phyloP scores from a whole-genome alignment of 169 alveolate genomes.

The Eimeria maxima region DNA sequence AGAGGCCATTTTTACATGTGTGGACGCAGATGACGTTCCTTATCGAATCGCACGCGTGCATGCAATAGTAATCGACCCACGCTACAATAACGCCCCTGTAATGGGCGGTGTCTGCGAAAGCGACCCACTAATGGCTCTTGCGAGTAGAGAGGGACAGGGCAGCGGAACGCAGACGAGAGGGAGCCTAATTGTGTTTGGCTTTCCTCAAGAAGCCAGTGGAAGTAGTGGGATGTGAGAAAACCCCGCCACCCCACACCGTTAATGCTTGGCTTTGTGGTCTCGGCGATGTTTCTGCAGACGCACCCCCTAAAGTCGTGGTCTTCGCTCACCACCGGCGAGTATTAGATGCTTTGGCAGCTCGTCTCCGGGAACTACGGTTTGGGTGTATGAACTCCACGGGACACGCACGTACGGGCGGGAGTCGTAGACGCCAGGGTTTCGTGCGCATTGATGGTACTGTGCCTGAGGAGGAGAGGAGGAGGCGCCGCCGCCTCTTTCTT shows the following conservation, averaged over 20 bases:
- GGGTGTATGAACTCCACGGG: slow-evolving; percentile 32
- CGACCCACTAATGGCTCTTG: not conserved
- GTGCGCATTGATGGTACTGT: slow-evolving; percentile 80
- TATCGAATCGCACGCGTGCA: not conserved
- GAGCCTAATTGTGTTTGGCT: not conserved
- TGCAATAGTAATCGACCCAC: not conserved
- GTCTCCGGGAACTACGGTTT: slow-evolving; percentile 57
- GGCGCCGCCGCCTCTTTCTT: slow-evolving; percentile 50
- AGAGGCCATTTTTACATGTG: not conserved
- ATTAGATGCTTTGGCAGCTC: slow-evolving; percentile 53
- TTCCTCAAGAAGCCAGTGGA: not conserved
- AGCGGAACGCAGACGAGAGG: not conserved
- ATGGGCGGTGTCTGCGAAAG: not conserved
- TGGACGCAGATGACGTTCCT: not conserved
- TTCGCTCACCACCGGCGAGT: slow-evolving; percentile 83
- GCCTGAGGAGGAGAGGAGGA: slow-evolving; percentile 75
- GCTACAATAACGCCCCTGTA: not conserved
- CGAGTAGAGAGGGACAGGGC: not conserved
- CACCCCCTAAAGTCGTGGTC: slow-evolving; percentile 58
- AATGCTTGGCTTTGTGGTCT: not conserved
- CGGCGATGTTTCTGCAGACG: slow-evolving; percentile 7
- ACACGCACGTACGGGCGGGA: not conserved
- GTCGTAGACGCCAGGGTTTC: slow-evolving; percentile 10
- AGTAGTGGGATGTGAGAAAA: not conserved
- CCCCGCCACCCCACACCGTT: not conserved